Base-by-base conservation (phyloP, 768 basidiomycete species). In the Rhizopogon rudus region DNA sequence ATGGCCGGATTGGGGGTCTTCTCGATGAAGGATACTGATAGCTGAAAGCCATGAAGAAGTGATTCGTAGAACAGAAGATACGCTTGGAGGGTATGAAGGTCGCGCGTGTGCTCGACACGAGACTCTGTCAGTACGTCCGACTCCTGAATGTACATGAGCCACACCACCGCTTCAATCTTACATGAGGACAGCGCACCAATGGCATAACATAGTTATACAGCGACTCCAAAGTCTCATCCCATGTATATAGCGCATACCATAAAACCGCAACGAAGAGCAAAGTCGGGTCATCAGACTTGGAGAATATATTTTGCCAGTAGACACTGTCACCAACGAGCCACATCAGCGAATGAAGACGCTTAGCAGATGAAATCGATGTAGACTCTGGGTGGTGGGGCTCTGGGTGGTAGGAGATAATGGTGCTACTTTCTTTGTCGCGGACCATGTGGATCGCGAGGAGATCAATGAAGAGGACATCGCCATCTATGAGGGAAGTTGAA, bases 171-270 rank as follows among this genome's bases (percentile, higher is more conserved):
- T n/a, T 53, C 10, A 3, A 3, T n/a, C 43, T 8, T 4, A 3
- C 4, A 43, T 6, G 14, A 3, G 5, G 20, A 39, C 5, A 12
- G 66, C 79, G 42, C 61, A 82, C 81, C 74, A 85, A 61, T 31
- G 57, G 65, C 55, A 75, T 77, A 28, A 84, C 76, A 57, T 85
- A 78, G 8, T 63, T 56, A 58, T 80, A 81, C 31, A 85, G 62
- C 5, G 64, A 60, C 62, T 83, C 82, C 28, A 83, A 71, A 3
- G 80, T 69, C 61, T 85, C 82, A 54, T 85, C 83, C 81, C 83
- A 85, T 1, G 81, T 72, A 59, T 85, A 84, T 20, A 83, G 64
- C 1, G 80, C 77, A 60, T 83, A 82, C 83, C 83, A 85, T 44
- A 85, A 64, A 31, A 77, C 69, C 40, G 77, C 73, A 6, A 84